These are phyloP conservation scores for Penicillium bovifimosum DNA, from an alignment of 495 filamentous ascomycete genomes.

Conservation along the genomic window DNA sequence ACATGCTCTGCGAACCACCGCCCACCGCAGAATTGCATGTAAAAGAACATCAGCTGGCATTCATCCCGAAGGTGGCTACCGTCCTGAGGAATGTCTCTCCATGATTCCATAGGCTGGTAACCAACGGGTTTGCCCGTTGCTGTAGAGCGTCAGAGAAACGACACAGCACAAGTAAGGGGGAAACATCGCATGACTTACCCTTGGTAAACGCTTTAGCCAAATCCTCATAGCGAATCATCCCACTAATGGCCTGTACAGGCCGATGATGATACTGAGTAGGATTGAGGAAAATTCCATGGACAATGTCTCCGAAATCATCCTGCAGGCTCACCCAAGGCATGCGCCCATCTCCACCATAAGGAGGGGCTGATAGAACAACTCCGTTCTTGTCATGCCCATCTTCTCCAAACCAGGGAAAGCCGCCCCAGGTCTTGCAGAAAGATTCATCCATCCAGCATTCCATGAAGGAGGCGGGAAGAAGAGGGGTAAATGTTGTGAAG, in stretches of 20 bases:
- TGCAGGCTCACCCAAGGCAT: background rate
- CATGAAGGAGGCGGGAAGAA: background rate
- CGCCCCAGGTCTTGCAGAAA: background rate
- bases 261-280: background rate
- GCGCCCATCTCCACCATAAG: background rate
- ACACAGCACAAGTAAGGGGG: too few relatives aligned
- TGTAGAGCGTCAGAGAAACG: background rate
- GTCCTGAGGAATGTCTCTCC: background rate
- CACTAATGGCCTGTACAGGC: background rate
- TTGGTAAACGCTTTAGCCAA: background rate
- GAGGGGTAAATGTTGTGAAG: background rate
- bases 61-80: background rate
- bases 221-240: background rate
- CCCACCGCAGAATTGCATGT: slow-evolving; percentile 5
- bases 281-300: slow-evolving; percentile 3
- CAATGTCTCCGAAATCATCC: slow-evolving; percentile 5
- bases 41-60: background rate
- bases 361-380: background rate
- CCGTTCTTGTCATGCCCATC: background rate
- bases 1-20: background rate
- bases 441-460: background rate
- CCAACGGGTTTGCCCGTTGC: background rate
- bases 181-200: background rate
- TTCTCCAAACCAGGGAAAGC: background rate
- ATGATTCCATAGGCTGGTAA: background rate